Base-by-base conservation (phyloP, 164 flowering plant species). In the Buxus sempervirens region DNA sequence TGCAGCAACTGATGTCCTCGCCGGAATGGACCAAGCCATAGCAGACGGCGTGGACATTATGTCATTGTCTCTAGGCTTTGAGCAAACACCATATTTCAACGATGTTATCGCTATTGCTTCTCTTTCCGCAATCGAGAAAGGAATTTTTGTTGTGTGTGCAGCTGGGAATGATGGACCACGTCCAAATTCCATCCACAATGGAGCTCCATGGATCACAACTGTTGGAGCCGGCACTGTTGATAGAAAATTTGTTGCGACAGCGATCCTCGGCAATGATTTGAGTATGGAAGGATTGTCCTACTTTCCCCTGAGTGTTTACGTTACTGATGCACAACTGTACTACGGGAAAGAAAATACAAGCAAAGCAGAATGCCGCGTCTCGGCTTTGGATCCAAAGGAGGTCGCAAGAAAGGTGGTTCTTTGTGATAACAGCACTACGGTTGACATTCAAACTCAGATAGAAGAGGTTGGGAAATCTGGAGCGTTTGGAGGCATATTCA, bases 1-100 rank as follows among this genome's bases (percentile, higher is more conserved):
- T 20, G 63, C 66, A 2, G n/a, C 68, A 19, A 75, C 84, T 0
- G 85, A 85, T 49, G 67, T 77, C 9, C 62, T 84, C 2, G 90
- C 87, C 0, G 89, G 79, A 0, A 81, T 86, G 20, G 93, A 86
- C 58, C 83, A 83, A n/a, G 90, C 89, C 13, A 79, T 86, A 9
- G 67, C 25, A 0, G 90, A 86, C 54, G 86, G 86, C 0, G 89
- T 88, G 0, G 85, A 81, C 53, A 23, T 86, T 4, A 23, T 86
- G 54, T 85, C 90, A 4, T 41, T 84, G 18, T 82, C 81, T 0
- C 12, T 78, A 4, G 75, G 77, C 28, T 58, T 65, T 23, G 71
- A 72, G 15, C 73, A 51, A 2, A 27, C 54, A 10, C 64, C 62
- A 6, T 70, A 73, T 24, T 65, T 66, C 28, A 41, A 70, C 0